phyloP scores from a whole-genome alignment of 2,329 filamentous ascomycete species.

The Aspergillus viridinutans region DNA sequence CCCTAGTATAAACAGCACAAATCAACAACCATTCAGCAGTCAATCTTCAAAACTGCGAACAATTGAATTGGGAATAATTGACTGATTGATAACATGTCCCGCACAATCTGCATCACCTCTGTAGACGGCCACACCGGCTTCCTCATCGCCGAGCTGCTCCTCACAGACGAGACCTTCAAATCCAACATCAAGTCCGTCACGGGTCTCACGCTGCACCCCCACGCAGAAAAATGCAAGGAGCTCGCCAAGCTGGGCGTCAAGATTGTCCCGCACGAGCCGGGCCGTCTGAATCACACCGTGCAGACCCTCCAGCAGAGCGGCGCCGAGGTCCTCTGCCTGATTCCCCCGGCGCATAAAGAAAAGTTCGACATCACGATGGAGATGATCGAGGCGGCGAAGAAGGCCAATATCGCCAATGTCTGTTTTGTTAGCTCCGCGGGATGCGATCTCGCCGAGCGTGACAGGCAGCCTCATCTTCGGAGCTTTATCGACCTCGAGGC shows the following conservation, averaged over 20 bases:
- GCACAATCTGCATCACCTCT: neutral
- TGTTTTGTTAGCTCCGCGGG: slow-evolving; percentile 48
- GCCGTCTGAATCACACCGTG: slow-evolving; percentile 37
- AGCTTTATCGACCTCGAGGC: slow-evolving; percentile 51
- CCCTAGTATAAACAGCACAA: neutral
- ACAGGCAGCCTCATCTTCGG: slow-evolving; percentile 47
- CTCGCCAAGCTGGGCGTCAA: slow-evolving; percentile 41
- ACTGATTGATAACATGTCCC: slow-evolving; percentile 13
- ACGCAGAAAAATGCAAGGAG: slow-evolving; percentile 36
- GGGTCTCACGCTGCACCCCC: slow-evolving; percentile 41
- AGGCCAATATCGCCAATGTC: slow-evolving; percentile 44
- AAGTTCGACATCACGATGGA: slow-evolving; percentile 47
- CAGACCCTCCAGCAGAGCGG: slow-evolving; percentile 40
- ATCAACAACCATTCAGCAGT: neutral
- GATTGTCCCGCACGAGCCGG: slow-evolving; percentile 42
- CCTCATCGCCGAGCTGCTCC: neutral
- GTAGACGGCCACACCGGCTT: neutral
- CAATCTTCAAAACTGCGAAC: neutral
- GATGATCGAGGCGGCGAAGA: slow-evolving; percentile 44
- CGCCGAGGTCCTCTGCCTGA: slow-evolving; percentile 48
- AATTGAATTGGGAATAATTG: neutral
- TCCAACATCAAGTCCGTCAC: slow-evolving; percentile 40
- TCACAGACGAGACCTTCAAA: slow-evolving; percentile 39
- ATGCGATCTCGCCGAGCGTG: slow-evolving; percentile 48
- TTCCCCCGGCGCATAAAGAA: slow-evolving; percentile 46